Evolutionary conservation across 129 eudicot species (phyloP), one percentile per base, ranked within the genome.

Genomic region (Artemisia argyi): DNA sequence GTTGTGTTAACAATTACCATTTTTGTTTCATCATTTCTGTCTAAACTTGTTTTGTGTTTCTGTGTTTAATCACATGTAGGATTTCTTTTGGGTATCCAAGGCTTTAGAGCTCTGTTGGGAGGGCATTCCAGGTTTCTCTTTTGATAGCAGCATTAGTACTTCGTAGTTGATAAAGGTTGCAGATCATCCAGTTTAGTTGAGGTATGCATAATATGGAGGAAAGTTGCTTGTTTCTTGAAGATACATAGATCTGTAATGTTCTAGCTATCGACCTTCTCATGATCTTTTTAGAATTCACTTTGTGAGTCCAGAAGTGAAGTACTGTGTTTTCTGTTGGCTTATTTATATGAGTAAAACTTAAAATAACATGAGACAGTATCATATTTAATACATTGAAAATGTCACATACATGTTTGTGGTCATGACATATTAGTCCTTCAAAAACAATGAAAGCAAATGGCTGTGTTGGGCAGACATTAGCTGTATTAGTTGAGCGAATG

Each of bases 151-250:
- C 69, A 75, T 67, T 35, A 53, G 18, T 68, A 42, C 39, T 18
- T 26, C 46, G 65, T 80, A 61, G 73, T 63, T 15, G 78, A 66
- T 60, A 51, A 11, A 60, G 42, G 48, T 76, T 76, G 39, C 64
- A 51, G 55, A 44, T 54, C 19, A 53, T 66, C 66, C 79, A 68
- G 5, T 67, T 62, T 68, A 20, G 69, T 42, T 42, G 66, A 77
- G 65, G 69, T 63, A 82, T 73, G 79, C 82, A 39, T 73, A 32
- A 62, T 68, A 48, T 63, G 66, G 69, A 59, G 24, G 76, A 61
- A 62, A 52, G 17, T 15, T n/a, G 28, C 65, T 64, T 49, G 46
- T 39, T 39, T 39, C 46, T 39, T 39, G 46, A 39, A 39, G 46
- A 39, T 7, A 39, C 46, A 39, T 39, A 66, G 35, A 65, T 57